Evolutionary conservation across 31 red algal species (phyloP).

Genomic region (Endocladia muricata): DNA sequence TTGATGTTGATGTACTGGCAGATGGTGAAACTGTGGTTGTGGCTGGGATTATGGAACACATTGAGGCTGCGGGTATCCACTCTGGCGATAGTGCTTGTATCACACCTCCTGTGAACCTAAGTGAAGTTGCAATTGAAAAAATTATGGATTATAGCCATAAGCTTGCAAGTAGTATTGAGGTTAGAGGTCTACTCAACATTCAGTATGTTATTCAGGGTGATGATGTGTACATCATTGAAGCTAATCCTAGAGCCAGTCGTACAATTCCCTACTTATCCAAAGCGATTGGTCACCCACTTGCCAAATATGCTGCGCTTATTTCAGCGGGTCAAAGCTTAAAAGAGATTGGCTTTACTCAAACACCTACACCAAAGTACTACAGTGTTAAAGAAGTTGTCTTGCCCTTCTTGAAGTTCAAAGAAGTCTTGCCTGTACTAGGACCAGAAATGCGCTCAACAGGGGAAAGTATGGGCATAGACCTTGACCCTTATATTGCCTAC

Average conservation of each 20-base stretch:
- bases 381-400: constrained; percentile 96
- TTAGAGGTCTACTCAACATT: constrained; percentile 98
- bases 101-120: constrained; percentile 86
- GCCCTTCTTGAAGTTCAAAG: constrained; percentile 89
- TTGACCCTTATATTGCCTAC: no score
- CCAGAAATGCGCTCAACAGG: constrained; percentile 99
- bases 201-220: constrained; percentile 98
- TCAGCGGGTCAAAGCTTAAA: constrained; percentile 76
- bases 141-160: constrained; percentile 81
- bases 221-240: constrained; percentile 99
- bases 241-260: constrained; percentile 89
- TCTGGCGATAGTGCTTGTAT: constrained; percentile 96
- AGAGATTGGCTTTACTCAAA: constrained; percentile 80
- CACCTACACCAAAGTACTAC: constrained; percentile 64
- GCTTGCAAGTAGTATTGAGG: constrained; percentile 87
- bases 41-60: constrained; percentile 94
- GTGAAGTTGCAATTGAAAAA: constrained; percentile 85
- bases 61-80: constrained; percentile 99
- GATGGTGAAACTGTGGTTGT: constrained; percentile 90
- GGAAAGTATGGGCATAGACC: no score
- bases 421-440: constrained; percentile 93
- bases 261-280: constrained; percentile 98
- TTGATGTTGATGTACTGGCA: constrained; percentile 98
- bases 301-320: constrained; percentile 90
- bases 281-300: constrained; percentile 91